Base-by-base conservation (phyloP, 768 basidiomycete genomes). In the Kwoniella pini region DNA sequence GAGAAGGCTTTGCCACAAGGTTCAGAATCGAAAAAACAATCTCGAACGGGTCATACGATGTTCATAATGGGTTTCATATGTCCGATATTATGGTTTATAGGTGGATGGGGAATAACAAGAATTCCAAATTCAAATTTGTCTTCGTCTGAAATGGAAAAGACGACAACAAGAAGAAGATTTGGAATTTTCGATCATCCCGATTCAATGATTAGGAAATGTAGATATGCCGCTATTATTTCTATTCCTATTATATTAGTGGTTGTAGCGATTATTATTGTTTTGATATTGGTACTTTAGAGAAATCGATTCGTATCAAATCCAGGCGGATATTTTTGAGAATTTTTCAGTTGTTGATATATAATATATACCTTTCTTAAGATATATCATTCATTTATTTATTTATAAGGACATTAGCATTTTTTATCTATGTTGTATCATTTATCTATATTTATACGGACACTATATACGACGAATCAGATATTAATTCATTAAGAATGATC, bases 81-180 rank as follows among this genome's bases (percentile, higher is more conserved):
- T 17, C 57, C 57, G 7, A 26, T 50, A 27, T 27, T 59, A 26
- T 59, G 57, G 57, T 59, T 59, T 39, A 24, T 59, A 44, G 57
- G 49, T 28, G 57, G 57, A 19, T 59, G 57, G 57, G n/a, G 40
- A 21, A 19, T 53, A 2, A 11, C 17, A 2, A 24, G 31, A 38
- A 30, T 33, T 17, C 45, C 55, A 24, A 33, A 43, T 57, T 11
- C 27, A 31, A n/a, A 11, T 4, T n/a, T 13, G 0, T 0, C 50
- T 36, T 19, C 31, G 21, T n/a, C 17, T 42, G 54, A 33, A 33
- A 17, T 26, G 15, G 4, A 0, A 4, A 46, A 42, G n/a, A 31
- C 42, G 7, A 27, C 22, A 21, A 4, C 4, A n/a, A 28, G 36
- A 24, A 13, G 21, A 33, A 27, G 17, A 10, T 36, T 36, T 22